Evolutionary conservation across 2,329 filamentous ascomycete species (phyloP).

Genomic region (Paraphaeosphaeria sporulosa): DNA sequence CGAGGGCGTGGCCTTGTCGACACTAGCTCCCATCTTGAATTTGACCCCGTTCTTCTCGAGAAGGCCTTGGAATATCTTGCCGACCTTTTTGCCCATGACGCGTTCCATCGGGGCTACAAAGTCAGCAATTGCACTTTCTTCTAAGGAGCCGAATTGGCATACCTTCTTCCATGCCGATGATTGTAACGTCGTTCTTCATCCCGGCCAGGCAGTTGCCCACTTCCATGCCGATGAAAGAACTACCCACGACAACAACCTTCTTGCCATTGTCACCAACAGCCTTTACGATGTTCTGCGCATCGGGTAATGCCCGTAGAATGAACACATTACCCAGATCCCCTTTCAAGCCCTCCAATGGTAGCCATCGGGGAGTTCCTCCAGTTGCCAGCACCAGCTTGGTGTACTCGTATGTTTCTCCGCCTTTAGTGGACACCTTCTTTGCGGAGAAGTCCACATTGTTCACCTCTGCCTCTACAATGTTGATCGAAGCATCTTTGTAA

Average conservation of each 20-base stretch:
- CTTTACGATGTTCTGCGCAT: slow-evolving; percentile 77
- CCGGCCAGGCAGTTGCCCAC: slow-evolving; percentile 80
- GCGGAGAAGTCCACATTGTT: slow-evolving; percentile 76
- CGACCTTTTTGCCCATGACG: slow-evolving; percentile 83
- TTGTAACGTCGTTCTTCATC: slow-evolving; percentile 82
- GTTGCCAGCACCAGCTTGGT: slow-evolving; percentile 90
- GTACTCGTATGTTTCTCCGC: slow-evolving; percentile 76
- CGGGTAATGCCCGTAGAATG: slow-evolving; percentile 76
- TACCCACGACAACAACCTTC: slow-evolving; percentile 91
- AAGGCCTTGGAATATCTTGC: slow-evolving; percentile 77
- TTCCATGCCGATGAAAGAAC: slow-evolving; percentile 98
- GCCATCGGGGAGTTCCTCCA: slow-evolving; percentile 76
- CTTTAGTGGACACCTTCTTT: slow-evolving; percentile 78
- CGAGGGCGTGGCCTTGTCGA: slow-evolving; percentile 83
- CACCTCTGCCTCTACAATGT: slow-evolving; percentile 67
- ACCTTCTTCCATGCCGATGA: slow-evolving; percentile 83
- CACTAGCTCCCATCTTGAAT: slow-evolving; percentile 81
- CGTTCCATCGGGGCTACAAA: slow-evolving; percentile 75
- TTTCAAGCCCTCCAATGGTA: slow-evolving; percentile 87
- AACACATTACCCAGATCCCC: slow-evolving; percentile 84
- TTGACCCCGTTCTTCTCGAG: slow-evolving; percentile 88
- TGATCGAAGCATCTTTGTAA: slow-evolving; percentile 71
- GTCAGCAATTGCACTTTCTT: slow-evolving; percentile 19
- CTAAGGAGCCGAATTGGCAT: slow-evolving; percentile 8
- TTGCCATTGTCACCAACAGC: slow-evolving; percentile 84